Evolutionary conservation across 805 yeast species (phyloP), one percentile per base, ranked within the genome.

Genomic region (Starmerella potacharoeniae): DNA sequence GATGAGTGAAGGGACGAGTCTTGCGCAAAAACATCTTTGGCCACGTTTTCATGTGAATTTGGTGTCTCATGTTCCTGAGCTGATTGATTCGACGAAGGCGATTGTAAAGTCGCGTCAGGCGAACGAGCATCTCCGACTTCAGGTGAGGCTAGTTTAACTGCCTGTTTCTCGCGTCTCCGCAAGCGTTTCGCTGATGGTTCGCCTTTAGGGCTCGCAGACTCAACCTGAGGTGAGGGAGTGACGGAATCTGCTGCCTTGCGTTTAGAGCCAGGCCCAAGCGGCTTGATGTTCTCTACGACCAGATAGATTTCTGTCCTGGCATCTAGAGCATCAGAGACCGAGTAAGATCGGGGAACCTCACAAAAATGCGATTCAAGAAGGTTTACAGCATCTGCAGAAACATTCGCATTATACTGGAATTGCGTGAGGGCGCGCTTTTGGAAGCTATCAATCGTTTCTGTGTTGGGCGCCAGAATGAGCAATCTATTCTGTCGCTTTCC

Each of bases 301-400:
- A 57, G 39, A 36, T 49, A 57, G 22, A 53, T 36, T 10, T 48
- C 45, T 6, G 44, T 9, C 4, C 51, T 13, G 1, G 52, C 22
- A 16, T 49, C 51, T 7, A 54, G 17, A 4, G 43, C 33, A 13
- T 41, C 49, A 8, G 39, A 30, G 5, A 55, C 52, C 3, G 41
- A 30, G 17, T 53, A 55, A 10, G 46, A 37, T 3, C 53, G 48
- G 13, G 36, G 49, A 31, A 57, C 40, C 10, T 50, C 55, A 17
- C 54, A 57, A 34, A 57, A 57, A 14, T 43, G 29, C 5, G 44
- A 8, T 29, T 57, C 60, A 16, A 46, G 48, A 10, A 57, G 40
- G 4, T 55, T 47, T 14, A 37, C 33, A 1, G 49, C 31, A 2
- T 17, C 36, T 3, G 56, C 58, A 11, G 33, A 33, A 5, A 49